phyloP scores from a whole-genome alignment of 352 stramenopile species.

The Aphanomyces invadans region DNA sequence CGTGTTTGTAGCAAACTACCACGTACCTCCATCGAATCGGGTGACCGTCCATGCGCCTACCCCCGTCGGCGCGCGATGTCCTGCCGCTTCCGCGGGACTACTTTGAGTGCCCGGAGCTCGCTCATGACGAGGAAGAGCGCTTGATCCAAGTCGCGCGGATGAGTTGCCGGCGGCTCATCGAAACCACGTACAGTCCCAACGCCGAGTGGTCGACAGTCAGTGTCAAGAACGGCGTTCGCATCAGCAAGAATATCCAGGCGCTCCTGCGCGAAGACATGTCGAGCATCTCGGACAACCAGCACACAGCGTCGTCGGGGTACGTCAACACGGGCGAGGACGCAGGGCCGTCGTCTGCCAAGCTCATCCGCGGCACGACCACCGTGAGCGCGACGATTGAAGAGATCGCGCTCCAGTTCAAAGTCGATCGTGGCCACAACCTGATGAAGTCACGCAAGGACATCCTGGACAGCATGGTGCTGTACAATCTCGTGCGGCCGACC shows the following conservation, averaged over 20 bases:
- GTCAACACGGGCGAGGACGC: not conserved
- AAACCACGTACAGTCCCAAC: conserved; percentile 21
- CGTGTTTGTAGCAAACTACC: no score
- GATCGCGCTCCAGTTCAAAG: conserved; percentile 80
- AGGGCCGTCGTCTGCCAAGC: not conserved
- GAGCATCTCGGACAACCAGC: conserved; percentile 2
- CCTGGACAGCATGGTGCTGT: conserved; percentile 64
- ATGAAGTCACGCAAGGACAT: conserved; percentile 74
- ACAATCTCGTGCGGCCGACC: conserved; percentile 67
- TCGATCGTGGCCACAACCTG: conserved; percentile 62
- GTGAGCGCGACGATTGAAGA: conserved; percentile 81
- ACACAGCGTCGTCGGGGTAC: not conserved
- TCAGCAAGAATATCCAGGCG: conserved; percentile 15
- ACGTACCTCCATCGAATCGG: not conserved
- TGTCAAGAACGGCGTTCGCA: conserved; percentile 19
- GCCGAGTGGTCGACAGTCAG: conserved; percentile 20
- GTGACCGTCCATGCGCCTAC: not conserved
- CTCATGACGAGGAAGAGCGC: conserved; percentile 13
- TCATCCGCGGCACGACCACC: conserved; percentile 30
- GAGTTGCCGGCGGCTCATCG: conserved; percentile 17
- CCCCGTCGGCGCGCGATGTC: not conserved
- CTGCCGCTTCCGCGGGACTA: conserved; percentile 24
- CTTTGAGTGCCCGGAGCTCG: conserved; percentile 21
- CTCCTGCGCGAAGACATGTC: conserved; percentile 16
- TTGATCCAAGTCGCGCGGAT: conserved; percentile 16